These are phyloP conservation scores for Alternaria sp. DNA, from an alignment of 2,329 filamentous ascomycete genomes.

Conservation along the genomic window DNA sequence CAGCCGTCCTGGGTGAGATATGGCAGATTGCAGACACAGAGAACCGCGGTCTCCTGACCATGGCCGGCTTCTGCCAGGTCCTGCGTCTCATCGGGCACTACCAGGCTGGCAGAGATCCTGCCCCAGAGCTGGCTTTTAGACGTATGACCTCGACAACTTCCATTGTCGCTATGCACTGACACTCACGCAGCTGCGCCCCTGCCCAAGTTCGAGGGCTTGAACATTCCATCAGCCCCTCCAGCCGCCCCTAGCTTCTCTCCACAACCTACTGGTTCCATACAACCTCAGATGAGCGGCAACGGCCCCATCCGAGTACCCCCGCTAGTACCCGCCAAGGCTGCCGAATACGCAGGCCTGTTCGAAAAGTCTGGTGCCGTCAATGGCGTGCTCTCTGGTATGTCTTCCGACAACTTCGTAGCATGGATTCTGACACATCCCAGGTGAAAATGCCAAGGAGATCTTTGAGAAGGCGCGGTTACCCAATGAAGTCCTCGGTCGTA, in stretches of 20 bases:
- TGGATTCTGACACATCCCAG: conserved; percentile 52
- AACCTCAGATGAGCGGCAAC: conserved; percentile 53
- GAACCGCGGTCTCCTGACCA: conserved; percentile 92
- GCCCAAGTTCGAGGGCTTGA: conserved; percentile 87
- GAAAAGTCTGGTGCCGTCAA: conserved; percentile 83
- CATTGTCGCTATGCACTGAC: conserved; percentile 27
- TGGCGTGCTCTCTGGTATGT: conserved; percentile 73
- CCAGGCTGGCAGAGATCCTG: conserved; percentile 84
- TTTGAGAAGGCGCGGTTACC: conserved; percentile 92
- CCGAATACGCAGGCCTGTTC: conserved; percentile 88
- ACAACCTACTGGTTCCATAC: conserved; percentile 46
- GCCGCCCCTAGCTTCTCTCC: conserved; percentile 58
- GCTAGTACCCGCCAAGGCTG: conserved; percentile 84
- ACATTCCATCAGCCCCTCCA: conserved; percentile 58
- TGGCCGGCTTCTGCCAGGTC: conserved; percentile 90
- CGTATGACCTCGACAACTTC: conserved; percentile 55
- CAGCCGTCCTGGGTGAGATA: conserved; percentile 89
- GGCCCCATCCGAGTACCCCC: conserved; percentile 86
- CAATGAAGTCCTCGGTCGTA: conserved; percentile 89
- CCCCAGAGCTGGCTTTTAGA: conserved; percentile 80
- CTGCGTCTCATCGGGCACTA: conserved; percentile 94
- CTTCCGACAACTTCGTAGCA: no score
- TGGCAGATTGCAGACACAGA: conserved; percentile 99
- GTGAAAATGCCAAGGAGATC: conserved; percentile 88
- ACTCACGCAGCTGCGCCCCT: conserved; percentile 72